A percentile compares a stretch with the other conserved stretches of the same genome.
phyloP scores from a whole-genome alignment of 2,329 filamentous ascomycete genomes.

The Aspergillus cejpii region DNA sequence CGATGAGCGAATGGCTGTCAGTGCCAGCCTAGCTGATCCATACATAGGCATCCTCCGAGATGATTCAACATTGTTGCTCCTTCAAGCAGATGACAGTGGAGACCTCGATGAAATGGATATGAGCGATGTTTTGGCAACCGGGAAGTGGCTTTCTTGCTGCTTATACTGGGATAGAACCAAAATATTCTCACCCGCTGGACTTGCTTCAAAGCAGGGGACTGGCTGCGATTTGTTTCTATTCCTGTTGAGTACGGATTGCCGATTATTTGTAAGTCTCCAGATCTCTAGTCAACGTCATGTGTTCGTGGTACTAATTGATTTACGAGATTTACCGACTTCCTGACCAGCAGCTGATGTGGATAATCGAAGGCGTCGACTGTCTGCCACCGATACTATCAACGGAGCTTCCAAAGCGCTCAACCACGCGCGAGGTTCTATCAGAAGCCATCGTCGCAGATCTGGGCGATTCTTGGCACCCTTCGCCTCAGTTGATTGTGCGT shows the following conservation, averaged over 20 bases:
- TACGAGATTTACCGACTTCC: constrained; percentile 67
- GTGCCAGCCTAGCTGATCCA: constrained; percentile 77
- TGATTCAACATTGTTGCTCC: constrained; percentile 71
- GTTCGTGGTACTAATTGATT: not conserved
- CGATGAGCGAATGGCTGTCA: constrained; percentile 64
- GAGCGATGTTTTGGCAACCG: constrained; percentile 52
- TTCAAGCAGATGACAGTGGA: constrained; percentile 70
- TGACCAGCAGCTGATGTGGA: constrained; percentile 65
- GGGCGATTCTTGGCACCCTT: constrained; percentile 63
- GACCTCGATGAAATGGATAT: constrained; percentile 78
- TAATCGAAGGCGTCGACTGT: constrained; percentile 69
- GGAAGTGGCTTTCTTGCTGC: constrained; percentile 76
- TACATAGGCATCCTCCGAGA: constrained; percentile 78
- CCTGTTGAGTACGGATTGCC: constrained; percentile 66
- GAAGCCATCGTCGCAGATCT: constrained; percentile 81
- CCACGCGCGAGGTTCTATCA: constrained; percentile 63
- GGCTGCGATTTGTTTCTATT: constrained; percentile 62
- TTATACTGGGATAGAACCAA: constrained; percentile 65
- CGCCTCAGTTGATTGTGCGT: constrained; percentile 74
- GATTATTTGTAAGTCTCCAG: constrained; percentile 57
- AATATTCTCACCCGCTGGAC: constrained; percentile 44
- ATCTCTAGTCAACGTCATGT: not conserved
- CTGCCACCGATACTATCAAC: constrained; percentile 68
- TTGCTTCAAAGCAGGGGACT: constrained; percentile 13
- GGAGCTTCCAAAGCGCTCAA: constrained; percentile 64